These are phyloP conservation scores for Ogataea neopini DNA, from an alignment of 805 yeast species.

Conservation along the genomic window DNA sequence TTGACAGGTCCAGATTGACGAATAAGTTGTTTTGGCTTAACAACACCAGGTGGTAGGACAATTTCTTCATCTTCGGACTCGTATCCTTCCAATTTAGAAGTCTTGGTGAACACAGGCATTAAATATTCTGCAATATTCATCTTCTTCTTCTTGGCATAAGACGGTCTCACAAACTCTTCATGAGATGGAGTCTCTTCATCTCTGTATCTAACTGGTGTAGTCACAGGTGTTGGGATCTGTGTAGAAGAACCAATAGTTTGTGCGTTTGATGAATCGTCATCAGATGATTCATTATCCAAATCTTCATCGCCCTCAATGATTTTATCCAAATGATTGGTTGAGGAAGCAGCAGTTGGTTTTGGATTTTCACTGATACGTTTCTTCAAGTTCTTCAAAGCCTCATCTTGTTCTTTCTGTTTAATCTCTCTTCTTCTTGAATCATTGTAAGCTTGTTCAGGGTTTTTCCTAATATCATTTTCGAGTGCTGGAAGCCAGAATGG, in stretches of 20 bases:
- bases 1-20: conserved; percentile 90
- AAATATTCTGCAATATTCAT: conserved; percentile 24
- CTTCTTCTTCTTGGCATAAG: conserved; percentile 16
- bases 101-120: conserved; percentile 35
- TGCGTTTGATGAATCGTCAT: conserved; percentile 54
- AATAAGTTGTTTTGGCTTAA: conserved; percentile 73
- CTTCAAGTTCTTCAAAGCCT: conserved; percentile 39
- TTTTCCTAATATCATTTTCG: conserved; percentile 72
- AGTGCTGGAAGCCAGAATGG: conserved; percentile 96
- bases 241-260: conserved; percentile 9
- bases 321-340: conserved; percentile 33
- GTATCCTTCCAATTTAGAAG: conserved; percentile 38
- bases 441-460: conserved; percentile 77
- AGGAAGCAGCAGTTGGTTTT: conserved; percentile 28
- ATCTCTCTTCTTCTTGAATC: conserved; percentile 58
- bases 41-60: conserved; percentile 85
- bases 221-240: conserved; percentile 4
- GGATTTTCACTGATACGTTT: conserved; percentile 45
- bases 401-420: conserved; percentile 45
- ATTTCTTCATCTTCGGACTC: conserved; percentile 90
- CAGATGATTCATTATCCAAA: conserved; percentile 51
- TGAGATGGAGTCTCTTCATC: conserved; percentile 5
- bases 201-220: conserved; percentile 7
- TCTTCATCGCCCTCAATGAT: conserved; percentile 37
- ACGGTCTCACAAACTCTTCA: background rate